Percentiles rank a stretch among this genome's conserved stretches.
phyloP scores from a whole-genome alignment of 257 asterid species.

The Ilex asprella region DNA sequence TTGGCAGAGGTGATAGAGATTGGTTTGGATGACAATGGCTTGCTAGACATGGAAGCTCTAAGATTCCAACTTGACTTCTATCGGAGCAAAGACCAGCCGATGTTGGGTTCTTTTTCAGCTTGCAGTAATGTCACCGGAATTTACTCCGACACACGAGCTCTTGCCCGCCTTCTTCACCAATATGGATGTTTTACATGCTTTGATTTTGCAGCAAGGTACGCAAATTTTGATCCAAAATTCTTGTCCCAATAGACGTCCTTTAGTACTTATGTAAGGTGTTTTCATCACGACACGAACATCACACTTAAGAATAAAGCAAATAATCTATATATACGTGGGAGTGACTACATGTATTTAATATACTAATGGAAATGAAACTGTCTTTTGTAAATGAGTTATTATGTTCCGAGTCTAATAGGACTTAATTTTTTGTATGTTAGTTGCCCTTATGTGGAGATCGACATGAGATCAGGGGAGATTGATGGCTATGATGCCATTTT shows the following conservation, averaged over 20 bases:
- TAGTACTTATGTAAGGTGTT: too few species aligned
- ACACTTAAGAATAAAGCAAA: too few species aligned
- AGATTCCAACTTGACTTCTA: constrained; percentile 29
- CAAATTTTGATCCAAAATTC: neutral
- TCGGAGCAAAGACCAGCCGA: constrained; percentile 26
- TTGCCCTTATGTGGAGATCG: constrained; percentile 47
- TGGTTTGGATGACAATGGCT: constrained; percentile 41
- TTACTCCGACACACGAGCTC: constrained; percentile 32
- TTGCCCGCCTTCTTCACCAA: constrained; percentile 49
- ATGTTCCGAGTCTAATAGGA: neutral
- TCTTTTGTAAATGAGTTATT: neutral
- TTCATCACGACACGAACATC: too few species aligned
- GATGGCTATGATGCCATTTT: constrained; percentile 61
- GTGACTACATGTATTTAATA: too few species aligned
- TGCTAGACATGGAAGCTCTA: constrained; percentile 41
- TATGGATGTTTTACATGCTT: constrained; percentile 64
- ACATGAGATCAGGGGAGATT: constrained; percentile 42
- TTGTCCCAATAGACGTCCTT: too few species aligned
- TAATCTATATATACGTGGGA: too few species aligned
- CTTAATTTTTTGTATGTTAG: constrained; percentile 12
- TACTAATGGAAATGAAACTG: too few species aligned
- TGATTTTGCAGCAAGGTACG: constrained; percentile 64
- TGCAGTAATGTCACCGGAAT: constrained; percentile 79
- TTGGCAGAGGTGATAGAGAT: constrained; percentile 75
- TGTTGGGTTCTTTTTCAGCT: constrained; percentile 73